Conservation (phyloP, 2,329 filamentous ascomycete genomes). For the Fonsecaea monophora region DNA sequence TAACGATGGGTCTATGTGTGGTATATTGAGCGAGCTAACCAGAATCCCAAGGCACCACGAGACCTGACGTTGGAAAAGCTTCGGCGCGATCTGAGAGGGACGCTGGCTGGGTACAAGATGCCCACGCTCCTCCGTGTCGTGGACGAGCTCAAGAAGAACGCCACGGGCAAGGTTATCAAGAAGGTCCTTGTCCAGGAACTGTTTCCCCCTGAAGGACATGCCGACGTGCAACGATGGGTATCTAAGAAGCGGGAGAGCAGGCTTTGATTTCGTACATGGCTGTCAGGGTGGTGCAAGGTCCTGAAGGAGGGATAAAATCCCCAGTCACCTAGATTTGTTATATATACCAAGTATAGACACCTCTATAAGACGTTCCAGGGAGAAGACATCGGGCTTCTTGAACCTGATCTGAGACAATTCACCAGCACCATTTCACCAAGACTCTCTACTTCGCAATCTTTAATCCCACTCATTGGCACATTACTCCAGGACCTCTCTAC, state of each 20-base stretch:
- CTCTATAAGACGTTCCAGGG: too few species aligned
- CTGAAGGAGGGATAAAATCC: too few species aligned
- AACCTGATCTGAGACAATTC: not conserved
- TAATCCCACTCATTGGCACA: not conserved
- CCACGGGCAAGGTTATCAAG: conserved; percentile 58
- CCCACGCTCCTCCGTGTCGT: conserved; percentile 54
- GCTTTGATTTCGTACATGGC: not conserved
- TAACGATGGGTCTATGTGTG: too few species aligned
- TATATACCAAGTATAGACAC: too few species aligned
- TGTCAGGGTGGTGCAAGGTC: not conserved
- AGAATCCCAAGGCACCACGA: conserved; percentile 24
- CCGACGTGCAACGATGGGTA: conserved; percentile 41
- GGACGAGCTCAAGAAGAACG: conserved; percentile 55
- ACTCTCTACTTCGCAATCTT: not conserved
- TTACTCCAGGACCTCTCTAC: conserved; percentile 35
- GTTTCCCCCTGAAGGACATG: conserved; percentile 43
- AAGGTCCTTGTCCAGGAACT: conserved; percentile 49
- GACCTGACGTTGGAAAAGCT: conserved; percentile 36
- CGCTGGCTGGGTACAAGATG: conserved; percentile 56
- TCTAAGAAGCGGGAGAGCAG: conserved; percentile 1
- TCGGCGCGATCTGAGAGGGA: conserved; percentile 50
- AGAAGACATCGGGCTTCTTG: too few species aligned
- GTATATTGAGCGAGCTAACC: not conserved
- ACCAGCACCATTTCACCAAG: not conserved
- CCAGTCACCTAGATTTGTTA: too few species aligned